Evolutionary conservation across 139 green algal species (phyloP).

Genomic region (Ettlia oleoabundans): DNA sequence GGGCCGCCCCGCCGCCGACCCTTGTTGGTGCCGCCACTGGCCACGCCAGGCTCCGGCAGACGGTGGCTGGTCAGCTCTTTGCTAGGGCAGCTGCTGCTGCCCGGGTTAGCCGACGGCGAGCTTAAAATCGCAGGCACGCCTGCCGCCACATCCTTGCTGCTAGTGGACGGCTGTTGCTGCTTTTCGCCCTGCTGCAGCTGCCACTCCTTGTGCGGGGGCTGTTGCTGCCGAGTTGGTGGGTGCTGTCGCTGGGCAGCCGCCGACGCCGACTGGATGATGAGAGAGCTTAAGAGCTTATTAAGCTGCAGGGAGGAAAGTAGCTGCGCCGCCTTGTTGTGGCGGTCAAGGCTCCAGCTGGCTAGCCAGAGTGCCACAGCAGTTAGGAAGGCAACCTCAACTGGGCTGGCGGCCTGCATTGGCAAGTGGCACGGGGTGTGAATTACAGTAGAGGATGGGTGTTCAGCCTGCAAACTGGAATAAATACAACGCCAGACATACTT

Average conservation of each 20-base stretch:
- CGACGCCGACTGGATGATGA: too few species aligned
- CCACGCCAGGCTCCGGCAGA: constrained; percentile 3
- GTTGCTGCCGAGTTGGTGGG: too few species aligned
- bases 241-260: not conserved
- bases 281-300: constrained; percentile 5
- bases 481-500: not conserved
- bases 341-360: constrained; percentile 16
- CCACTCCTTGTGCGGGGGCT: not conserved
- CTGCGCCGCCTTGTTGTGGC: not conserved
- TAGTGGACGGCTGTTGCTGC: not conserved
- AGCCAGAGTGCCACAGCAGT: not conserved
- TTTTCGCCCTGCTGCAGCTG: not conserved
- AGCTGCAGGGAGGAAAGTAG: constrained; percentile 17
- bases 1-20: not conserved
- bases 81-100: not conserved
- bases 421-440: too few species aligned
- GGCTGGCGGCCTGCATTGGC: constrained; percentile 26
- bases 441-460: too few species aligned
- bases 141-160: not conserved
- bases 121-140: too few species aligned
- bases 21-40: too few species aligned
- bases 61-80: constrained; percentile 24
- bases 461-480: too few species aligned
- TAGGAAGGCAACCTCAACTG: not conserved
- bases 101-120: not conserved